Evolutionary conservation across 495 filamentous ascomycete species (phyloP).

Genomic region (Barbatosphaeria neglecta): DNA sequence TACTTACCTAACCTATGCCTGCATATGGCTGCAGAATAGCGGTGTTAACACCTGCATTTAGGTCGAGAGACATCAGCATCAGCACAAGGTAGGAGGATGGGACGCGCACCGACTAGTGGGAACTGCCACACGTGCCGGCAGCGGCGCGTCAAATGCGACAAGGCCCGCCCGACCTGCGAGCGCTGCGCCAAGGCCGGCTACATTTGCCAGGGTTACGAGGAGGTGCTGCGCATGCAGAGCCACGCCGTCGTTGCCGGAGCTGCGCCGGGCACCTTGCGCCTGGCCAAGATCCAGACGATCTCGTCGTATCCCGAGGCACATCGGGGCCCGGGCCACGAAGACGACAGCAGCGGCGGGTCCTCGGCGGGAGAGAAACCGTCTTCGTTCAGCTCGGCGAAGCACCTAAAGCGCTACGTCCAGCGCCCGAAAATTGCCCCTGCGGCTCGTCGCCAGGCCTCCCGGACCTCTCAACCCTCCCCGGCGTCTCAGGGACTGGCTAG

Average conservation of each 20-base stretch:
- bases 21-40: too few species aligned
- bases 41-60: too few species aligned
- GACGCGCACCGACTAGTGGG: neutral
- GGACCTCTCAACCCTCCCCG: too few species aligned
- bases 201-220: constrained; percentile 3
- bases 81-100: too few species aligned
- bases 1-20: too few species aligned
- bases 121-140: constrained; percentile 32
- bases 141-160: constrained; percentile 36
- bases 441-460: neutral
- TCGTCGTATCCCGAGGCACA: neutral
- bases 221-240: neutral
- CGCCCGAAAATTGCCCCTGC: neutral
- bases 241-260: neutral
- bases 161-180: constrained; percentile 7
- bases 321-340: too few species aligned
- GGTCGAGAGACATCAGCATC: too few species aligned
- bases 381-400: too few species aligned
- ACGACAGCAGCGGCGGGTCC: too few species aligned
- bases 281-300: constrained; percentile 3
- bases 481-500: too few species aligned
- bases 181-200: neutral
- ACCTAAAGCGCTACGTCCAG: neutral
- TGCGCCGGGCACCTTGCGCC: neutral
- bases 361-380: too few species aligned